Base-by-base conservation (phyloP, 139 green algal species). In the Picochlorum sp. region DNA sequence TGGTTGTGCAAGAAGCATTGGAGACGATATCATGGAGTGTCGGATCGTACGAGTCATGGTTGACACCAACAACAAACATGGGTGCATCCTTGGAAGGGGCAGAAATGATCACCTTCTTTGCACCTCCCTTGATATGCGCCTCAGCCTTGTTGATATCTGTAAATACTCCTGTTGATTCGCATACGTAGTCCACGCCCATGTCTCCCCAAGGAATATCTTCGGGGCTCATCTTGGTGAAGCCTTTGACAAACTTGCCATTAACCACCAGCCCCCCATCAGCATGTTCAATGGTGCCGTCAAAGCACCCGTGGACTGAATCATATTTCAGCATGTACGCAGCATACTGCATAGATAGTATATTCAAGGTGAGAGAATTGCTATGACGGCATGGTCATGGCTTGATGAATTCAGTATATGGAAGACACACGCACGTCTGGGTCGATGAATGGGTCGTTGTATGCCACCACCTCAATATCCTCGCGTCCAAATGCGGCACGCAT, bases 61-160 rank as follows among this genome's bases (percentile, higher is more conserved):
- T 97, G 4, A 96, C 91, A 55, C 92, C 92, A 83, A 96, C 92
- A 30, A 96, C 89, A 78, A 88, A 96, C 90, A 97, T 98, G 63
- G 89, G 90, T 3, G 90, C 82, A 74, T 96, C 90, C 50, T 78
- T 74, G 16, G 47, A 54, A 54, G 47, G n/a, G 4, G 47, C 47
- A 24, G 47, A 54, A 13, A 54, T 54, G 47, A 54, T 23, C 4
- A 54, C 86, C 75, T 93, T 92, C 90, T 96, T 94, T 52, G 91
- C 91, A 11, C 91, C 91, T 60, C 60, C 88, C 67, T 89, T 85
- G 24, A 95, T 31, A 73, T 97, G 90, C 2, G 78, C 79, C 3
- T 66, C 49, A 24, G 80, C 82, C 80, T 88, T 92, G 57, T 86
- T 89, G 16, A 86, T 70, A 59, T 86, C 87, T 30, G 90, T 96